Base-by-base conservation (phyloP, 1,139 yeast genomes). In the Blastobotrys illinoisensis region DNA sequence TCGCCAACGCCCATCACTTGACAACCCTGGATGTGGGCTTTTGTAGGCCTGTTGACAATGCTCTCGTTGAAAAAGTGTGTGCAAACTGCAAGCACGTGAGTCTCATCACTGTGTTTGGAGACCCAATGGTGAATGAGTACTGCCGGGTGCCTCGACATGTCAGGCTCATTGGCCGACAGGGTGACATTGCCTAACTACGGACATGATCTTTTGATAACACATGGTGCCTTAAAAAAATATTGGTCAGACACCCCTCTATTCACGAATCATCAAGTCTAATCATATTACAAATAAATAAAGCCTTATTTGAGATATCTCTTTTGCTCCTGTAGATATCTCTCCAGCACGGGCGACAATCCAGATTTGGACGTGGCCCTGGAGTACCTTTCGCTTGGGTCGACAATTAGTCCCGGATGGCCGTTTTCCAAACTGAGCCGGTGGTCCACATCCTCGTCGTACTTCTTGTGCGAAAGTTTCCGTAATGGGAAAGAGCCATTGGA, bases 81-180 rank as follows among this genome's bases (percentile, higher is more conserved):
- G 73, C 77, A 24, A 74, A 76, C 14, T 86, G 93, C 61, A 80
- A 84, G 0, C 80, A 79, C 51, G 70, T 90, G 56, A 76, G 78
- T 48, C 74, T 87, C 11, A 65, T 90, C 54, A 96, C 88, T 64
- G 88, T 88, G 5, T 88, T 85, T 68, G 96, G 96, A 0, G 79
- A 85, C 62, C 87, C 86, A 61, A 74, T 81, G 59, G 84, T 93
- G 54, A 83, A 90, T 0, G 72, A 77, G 6, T 72, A 73, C 23
- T 64, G 65, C 48, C 40, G 48, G 26, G 54, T 54, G 4, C 74
- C 84, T 55, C 74, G 74, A 1, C 86, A 83, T 11, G 65, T 88
- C 47, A 78, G 81, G 57, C 74, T 89, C 3, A 81, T 88, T 56
- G 97, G 97, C 6, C 77, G 96, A 56, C 91, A 86, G 54, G 24